Percentiles rank a stretch among this genome's conserved stretches.
phyloP scores from a whole-genome alignment of 2,329 filamentous ascomycete genomes.

The Curvularia spicifera region DNA sequence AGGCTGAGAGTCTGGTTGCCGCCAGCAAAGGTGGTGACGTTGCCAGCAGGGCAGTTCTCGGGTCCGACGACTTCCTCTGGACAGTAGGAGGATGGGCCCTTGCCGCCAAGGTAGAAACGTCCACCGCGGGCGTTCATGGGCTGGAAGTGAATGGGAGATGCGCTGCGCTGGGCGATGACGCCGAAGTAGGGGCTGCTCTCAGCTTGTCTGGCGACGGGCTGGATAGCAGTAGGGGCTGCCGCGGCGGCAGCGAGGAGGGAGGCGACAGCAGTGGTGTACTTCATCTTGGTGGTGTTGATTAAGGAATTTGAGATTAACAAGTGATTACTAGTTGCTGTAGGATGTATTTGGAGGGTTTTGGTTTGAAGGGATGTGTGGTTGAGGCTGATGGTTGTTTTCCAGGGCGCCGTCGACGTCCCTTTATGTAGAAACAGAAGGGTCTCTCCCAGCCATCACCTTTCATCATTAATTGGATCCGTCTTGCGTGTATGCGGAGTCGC shows the following conservation, averaged over 20 bases:
- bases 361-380: neutral
- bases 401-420: neutral
- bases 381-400: neutral
- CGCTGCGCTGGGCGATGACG: slow-evolving; percentile 55
- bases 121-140: slow-evolving; percentile 56
- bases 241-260: slow-evolving; percentile 10
- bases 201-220: slow-evolving; percentile 4
- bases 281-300: slow-evolving; percentile 38
- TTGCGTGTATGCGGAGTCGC: slow-evolving; percentile 7
- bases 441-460: slow-evolving; percentile 2
- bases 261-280: slow-evolving; percentile 34
- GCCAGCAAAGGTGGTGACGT: slow-evolving; percentile 55
- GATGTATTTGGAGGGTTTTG: neutral
- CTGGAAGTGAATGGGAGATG: slow-evolving; percentile 58
- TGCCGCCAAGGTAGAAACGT: slow-evolving; percentile 59
- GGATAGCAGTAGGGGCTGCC: slow-evolving; percentile 27
- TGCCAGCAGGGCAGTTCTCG: slow-evolving; percentile 56
- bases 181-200: slow-evolving; percentile 45
- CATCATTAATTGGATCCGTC: slow-evolving; percentile 4
- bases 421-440: slow-evolving; percentile 5
- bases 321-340: slow-evolving; percentile 10
- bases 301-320: slow-evolving; percentile 7
- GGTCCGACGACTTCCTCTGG: slow-evolving; percentile 47
- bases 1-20: slow-evolving; percentile 43
- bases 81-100: slow-evolving; percentile 57